Evolutionary conservation across 2,329 filamentous ascomycete species (phyloP).

Genomic region (Fusarium tricinctum): DNA sequence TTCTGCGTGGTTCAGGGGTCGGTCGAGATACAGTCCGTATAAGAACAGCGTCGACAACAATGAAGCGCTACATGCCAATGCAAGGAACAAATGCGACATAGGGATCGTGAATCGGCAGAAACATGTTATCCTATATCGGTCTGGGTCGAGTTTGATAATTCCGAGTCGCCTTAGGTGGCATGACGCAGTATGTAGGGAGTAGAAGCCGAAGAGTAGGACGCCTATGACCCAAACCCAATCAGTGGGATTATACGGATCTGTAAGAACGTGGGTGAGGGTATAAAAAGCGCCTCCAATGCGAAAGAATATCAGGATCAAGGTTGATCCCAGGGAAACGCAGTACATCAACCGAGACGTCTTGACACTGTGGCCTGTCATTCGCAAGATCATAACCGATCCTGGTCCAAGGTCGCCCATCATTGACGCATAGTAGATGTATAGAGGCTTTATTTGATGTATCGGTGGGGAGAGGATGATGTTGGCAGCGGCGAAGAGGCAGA

Average conservation of each 20-base stretch:
- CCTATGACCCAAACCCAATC: constrained; percentile 46
- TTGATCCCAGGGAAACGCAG: constrained; percentile 28
- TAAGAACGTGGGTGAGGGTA: constrained; percentile 36
- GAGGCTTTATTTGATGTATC: constrained; percentile 47
- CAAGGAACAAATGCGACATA: constrained; percentile 39
- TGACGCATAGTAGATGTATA: constrained; percentile 48
- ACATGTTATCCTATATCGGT: constrained; percentile 21
- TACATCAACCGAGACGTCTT: constrained; percentile 37
- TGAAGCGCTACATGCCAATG: constrained; percentile 24
- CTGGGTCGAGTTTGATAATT: constrained; percentile 28
- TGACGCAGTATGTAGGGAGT: constrained; percentile 32
- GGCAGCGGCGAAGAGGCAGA: constrained; percentile 42
- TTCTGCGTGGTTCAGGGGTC: constrained; percentile 16
- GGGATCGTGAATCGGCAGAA: constrained; percentile 24
- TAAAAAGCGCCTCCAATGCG: constrained; percentile 39
- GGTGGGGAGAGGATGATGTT: constrained; percentile 43
- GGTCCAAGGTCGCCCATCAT: constrained; percentile 46
- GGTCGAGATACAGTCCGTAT: constrained; percentile 39
- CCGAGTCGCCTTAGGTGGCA: constrained; percentile 40
- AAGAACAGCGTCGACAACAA: constrained; percentile 37
- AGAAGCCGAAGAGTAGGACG: constrained; percentile 43
- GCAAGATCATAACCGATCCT: constrained; percentile 38
- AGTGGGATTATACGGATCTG: constrained; percentile 35
- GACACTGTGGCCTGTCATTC: constrained; percentile 32
- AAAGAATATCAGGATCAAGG: constrained; percentile 23